Percentiles rank a stretch among this genome's conserved stretches.
phyloP scores from a whole-genome alignment of 2,329 filamentous ascomycete genomes.

The Purpureocillium lavendulum region DNA sequence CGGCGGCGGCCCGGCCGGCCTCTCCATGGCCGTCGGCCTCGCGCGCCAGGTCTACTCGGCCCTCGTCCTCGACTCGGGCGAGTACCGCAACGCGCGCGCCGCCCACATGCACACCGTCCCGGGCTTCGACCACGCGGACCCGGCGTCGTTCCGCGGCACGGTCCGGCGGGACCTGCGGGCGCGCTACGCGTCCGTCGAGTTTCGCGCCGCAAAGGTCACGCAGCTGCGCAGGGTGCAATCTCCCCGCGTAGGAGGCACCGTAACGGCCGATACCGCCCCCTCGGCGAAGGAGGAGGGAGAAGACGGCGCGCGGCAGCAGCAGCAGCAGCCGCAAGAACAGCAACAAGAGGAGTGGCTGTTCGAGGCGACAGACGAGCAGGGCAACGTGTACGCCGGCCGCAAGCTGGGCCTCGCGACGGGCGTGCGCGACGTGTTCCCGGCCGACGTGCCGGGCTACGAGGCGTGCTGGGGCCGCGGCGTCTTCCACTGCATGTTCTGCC shows the following conservation, averaged over 20 bases:
- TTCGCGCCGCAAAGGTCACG: constrained; percentile 17
- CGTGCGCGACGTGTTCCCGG: constrained; percentile 38
- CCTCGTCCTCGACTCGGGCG: constrained; percentile 39
- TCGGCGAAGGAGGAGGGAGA: too few species aligned
- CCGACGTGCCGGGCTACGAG: constrained; percentile 40
- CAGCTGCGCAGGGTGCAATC: constrained; percentile 17
- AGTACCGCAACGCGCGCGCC: constrained; percentile 40
- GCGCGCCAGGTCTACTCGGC: constrained; percentile 39
- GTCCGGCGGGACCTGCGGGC: constrained; percentile 21
- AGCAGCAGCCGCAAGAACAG: too few species aligned
- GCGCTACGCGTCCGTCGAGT: constrained; percentile 25
- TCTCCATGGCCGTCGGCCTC: constrained; percentile 36
- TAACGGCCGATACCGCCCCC: too few species aligned
- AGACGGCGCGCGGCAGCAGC: too few species aligned
- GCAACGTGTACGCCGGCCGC: constrained; percentile 33
- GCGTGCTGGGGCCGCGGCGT: constrained; percentile 46
- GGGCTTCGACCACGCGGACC: constrained; percentile 28
- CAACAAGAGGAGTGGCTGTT: constrained; percentile 19
- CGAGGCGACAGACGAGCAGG: constrained; percentile 29
- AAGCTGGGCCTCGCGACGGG: constrained; percentile 50
- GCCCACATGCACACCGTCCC: constrained; percentile 39
- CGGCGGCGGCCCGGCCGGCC: constrained; percentile 40
- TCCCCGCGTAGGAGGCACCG: too few species aligned
- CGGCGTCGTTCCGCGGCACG: constrained; percentile 24
- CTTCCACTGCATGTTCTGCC: constrained; percentile 53